These are phyloP conservation scores for Tuber microsphaerosporum DNA, from an alignment of 495 filamentous ascomycete genomes.

Conservation along the genomic window DNA sequence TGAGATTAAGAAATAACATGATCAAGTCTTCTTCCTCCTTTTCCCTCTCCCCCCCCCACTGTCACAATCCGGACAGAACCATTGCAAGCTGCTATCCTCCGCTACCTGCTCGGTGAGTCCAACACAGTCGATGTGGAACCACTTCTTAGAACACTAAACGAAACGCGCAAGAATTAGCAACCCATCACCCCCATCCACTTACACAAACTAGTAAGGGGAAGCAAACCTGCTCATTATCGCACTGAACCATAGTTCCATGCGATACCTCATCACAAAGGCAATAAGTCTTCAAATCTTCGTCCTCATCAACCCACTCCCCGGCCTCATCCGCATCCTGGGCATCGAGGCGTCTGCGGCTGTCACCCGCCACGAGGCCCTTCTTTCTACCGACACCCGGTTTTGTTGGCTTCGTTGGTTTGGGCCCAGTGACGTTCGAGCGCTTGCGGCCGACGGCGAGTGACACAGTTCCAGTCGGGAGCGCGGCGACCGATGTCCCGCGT, in stretches of 20 bases:
- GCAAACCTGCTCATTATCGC: slow-evolving; percentile 83
- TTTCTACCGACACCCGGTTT: slow-evolving; percentile 23
- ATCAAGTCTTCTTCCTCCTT: slow-evolving; percentile 37
- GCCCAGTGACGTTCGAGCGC: slow-evolving; percentile 23
- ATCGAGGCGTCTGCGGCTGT: slow-evolving; percentile 38
- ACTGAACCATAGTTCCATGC: slow-evolving; percentile 90
- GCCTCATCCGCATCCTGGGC: slow-evolving; percentile 45
- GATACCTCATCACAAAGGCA: slow-evolving; percentile 88
- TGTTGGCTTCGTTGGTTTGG: slow-evolving; percentile 14
- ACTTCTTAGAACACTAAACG: slow-evolving; percentile 63
- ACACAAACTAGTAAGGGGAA: slow-evolving; percentile 17
- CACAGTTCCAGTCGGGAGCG: background rate
- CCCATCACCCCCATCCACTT: slow-evolving; percentile 1
- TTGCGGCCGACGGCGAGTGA: slow-evolving; percentile 16
- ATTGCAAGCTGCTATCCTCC: slow-evolving; percentile 63
- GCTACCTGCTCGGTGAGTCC: slow-evolving; percentile 65
- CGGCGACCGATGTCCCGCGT: slow-evolving; percentile 22
- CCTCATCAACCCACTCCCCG: slow-evolving; percentile 63
- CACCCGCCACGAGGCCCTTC: slow-evolving; percentile 28
- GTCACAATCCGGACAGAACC: slow-evolving; percentile 70
- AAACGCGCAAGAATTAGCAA: slow-evolving; percentile 35
- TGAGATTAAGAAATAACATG: slow-evolving; percentile 2
- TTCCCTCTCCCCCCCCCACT: slow-evolving; percentile 27
- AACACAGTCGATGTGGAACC: slow-evolving; percentile 92
- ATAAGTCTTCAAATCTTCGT: slow-evolving; percentile 79